These are phyloP conservation scores for Tetracladium maxilliforme DNA, from an alignment of 2,329 filamentous ascomycete genomes.

Conservation along the genomic window DNA sequence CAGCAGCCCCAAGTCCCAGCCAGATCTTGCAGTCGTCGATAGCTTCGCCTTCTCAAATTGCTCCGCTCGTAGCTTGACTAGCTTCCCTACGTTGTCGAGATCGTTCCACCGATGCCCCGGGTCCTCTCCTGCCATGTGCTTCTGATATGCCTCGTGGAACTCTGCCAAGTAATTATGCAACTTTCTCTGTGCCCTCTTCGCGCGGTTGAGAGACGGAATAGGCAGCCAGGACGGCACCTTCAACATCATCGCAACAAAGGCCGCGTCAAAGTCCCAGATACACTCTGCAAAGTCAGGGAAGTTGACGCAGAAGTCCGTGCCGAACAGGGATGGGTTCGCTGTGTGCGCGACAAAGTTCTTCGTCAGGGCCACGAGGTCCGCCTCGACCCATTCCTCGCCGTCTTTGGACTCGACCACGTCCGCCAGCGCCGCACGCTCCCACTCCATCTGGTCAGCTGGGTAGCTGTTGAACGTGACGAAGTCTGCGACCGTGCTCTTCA, in stretches of 20 bases:
- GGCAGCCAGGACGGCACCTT: too few relatives aligned
- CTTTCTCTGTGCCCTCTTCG: too few relatives aligned
- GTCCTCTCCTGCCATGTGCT: too few relatives aligned
- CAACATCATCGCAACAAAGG: too few relatives aligned
- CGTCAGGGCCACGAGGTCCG: conserved; percentile 17
- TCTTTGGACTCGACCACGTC: conserved; percentile 13
- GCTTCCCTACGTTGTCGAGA: too few relatives aligned
- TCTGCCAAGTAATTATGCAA: too few relatives aligned
- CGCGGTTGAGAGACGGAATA: too few relatives aligned
- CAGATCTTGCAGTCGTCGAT: too few relatives aligned
- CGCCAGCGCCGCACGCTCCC: conserved; percentile 19
- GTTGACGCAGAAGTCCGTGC: conserved; percentile 24
- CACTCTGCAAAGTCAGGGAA: conserved; percentile 21
- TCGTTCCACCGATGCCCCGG: too few relatives aligned
- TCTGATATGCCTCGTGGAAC: too few relatives aligned
- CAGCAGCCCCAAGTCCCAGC: conserved; percentile 18
- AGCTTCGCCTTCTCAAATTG: too few relatives aligned
- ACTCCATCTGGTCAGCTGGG: conserved; percentile 20
- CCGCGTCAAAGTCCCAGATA: conserved; percentile 22
- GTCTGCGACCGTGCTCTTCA: conserved; percentile 17
- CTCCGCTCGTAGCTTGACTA: too few relatives aligned
- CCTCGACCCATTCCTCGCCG: conserved; percentile 15
- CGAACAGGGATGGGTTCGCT: conserved; percentile 19
- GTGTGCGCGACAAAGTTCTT: conserved; percentile 20
- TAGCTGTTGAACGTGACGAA: conserved; percentile 22